phyloP scores from a whole-genome alignment of 305 asterid species.

The Solanum hybrid region DNA sequence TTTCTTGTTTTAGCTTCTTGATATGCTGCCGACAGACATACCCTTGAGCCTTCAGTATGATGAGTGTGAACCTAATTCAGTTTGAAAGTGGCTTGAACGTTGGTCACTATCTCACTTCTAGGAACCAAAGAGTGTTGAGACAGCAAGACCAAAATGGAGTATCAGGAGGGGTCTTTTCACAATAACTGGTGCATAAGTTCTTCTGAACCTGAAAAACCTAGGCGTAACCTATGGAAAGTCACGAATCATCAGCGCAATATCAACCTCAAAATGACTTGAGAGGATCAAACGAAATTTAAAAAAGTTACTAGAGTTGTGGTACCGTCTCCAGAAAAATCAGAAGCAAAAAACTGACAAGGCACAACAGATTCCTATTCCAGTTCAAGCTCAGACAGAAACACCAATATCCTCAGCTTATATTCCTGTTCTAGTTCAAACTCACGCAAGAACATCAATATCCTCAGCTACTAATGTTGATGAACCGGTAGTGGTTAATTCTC shows the following conservation, averaged over 20 bases:
- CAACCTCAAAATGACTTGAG: constrained; percentile 29
- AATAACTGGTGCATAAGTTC: constrained; percentile 39
- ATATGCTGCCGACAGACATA: constrained; percentile 52
- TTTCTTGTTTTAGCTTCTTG: constrained; percentile 43
- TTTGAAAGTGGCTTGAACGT: constrained; percentile 77
- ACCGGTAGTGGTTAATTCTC: constrained; percentile 18
- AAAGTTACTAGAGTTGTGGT: constrained; percentile 48
- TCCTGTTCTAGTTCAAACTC: not conserved
- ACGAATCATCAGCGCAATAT: constrained; percentile 39
- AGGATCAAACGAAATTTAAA: too few species aligned
- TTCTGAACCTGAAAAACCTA: constrained; percentile 50
- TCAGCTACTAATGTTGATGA: constrained; percentile 28
- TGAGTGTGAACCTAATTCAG: constrained; percentile 60
- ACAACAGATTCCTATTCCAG: not conserved
- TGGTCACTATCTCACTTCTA: constrained; percentile 38
- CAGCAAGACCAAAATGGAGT: constrained; percentile 34
- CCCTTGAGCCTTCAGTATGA: constrained; percentile 84
- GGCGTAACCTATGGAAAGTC: constrained; percentile 40
- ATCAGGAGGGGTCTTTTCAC: constrained; percentile 37
- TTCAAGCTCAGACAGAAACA: not conserved
- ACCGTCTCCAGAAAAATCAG: constrained; percentile 38
- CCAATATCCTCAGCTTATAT: constrained; percentile 21
- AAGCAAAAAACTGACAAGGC: too few species aligned
- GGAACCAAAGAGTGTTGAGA: constrained; percentile 11
- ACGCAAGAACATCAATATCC: constrained; percentile 6